Percentiles rank a stretch among this genome's conserved stretches.
Conservation (phyloP, 257 asterid species). For the Paraleonurus japonicus region DNA sequence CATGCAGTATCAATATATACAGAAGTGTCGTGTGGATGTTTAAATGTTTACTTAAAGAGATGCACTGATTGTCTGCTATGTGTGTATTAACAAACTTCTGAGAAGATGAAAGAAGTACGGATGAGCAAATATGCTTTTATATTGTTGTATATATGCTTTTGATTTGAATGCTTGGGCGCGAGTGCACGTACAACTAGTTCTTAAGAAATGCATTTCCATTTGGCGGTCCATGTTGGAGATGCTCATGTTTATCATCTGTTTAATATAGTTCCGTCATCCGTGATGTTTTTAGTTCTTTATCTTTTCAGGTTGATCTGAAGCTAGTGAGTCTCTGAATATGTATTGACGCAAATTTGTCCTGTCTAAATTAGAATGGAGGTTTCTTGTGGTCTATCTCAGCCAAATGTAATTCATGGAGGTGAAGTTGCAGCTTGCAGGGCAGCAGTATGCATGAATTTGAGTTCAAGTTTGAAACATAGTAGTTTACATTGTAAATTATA, state of each 20-base stretch:
- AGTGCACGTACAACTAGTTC: not conserved
- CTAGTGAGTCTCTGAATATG: not conserved
- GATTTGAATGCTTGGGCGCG: not conserved
- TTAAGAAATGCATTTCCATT: not conserved
- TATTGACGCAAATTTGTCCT: not conserved
- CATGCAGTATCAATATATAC: not conserved
- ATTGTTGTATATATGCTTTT: not conserved
- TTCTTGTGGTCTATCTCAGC: constrained; percentile 29
- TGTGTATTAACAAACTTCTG: not conserved
- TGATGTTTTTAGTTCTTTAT: not conserved
- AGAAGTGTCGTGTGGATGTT: not conserved
- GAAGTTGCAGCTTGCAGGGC: constrained; percentile 28
- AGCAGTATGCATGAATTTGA: constrained; percentile 16
- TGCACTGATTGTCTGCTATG: not conserved
- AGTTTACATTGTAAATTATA: constrained; percentile 20
- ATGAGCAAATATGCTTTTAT: not conserved
- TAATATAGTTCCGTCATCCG: not conserved
- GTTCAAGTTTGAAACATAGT: constrained; percentile 20
- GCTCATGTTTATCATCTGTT: not conserved
- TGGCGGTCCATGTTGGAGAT: not conserved
- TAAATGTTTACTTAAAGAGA: not conserved
- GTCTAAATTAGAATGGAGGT: constrained; percentile 32
- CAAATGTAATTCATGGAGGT: constrained; percentile 29
- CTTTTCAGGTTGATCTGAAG: constrained; percentile 21
- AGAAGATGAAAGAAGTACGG: not conserved